These are phyloP conservation scores for Pythium grandisporangium DNA, from an alignment of 352 stramenopile genomes.

Conservation along the genomic window DNA sequence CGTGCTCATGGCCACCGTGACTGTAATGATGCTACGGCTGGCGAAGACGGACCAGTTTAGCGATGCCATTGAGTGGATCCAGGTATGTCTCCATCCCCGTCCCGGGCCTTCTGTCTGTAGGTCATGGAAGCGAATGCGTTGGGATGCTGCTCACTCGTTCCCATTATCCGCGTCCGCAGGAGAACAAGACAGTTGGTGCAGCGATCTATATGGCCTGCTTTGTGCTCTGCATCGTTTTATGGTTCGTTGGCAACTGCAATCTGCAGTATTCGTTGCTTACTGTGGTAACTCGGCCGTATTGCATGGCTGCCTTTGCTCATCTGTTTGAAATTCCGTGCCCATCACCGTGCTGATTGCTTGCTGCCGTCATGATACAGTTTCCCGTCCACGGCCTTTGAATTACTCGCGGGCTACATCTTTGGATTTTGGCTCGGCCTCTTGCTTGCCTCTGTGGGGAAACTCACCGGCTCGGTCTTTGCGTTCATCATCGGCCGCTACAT, in stretches of 20 bases:
- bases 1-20: constrained; percentile 12
- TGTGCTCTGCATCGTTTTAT: constrained; percentile 39
- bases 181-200: constrained; percentile 27
- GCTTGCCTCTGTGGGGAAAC: constrained; percentile 54
- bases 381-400: constrained; percentile 68
- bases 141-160: background rate
- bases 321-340: no score
- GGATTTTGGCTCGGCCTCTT: constrained; percentile 62
- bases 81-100: constrained; percentile 8
- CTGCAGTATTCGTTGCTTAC: no score
- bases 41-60: constrained; percentile 38
- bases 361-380: constrained; percentile 22
- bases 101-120: background rate
- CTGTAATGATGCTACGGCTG: constrained; percentile 19
- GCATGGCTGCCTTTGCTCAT: background rate
- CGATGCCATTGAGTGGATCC: constrained; percentile 36
- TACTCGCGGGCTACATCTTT: constrained; percentile 72
- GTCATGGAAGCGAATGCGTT: background rate
- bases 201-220: constrained; percentile 34
- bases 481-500: constrained; percentile 66
- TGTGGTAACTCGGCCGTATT: background rate
- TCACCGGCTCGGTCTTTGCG: constrained; percentile 51
- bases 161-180: constrained; percentile 5
- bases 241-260: constrained; percentile 10
- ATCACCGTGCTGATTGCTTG: background rate